Conservation (phyloP, 148 eudicot genomes). For the Diospyros kaki region DNA sequence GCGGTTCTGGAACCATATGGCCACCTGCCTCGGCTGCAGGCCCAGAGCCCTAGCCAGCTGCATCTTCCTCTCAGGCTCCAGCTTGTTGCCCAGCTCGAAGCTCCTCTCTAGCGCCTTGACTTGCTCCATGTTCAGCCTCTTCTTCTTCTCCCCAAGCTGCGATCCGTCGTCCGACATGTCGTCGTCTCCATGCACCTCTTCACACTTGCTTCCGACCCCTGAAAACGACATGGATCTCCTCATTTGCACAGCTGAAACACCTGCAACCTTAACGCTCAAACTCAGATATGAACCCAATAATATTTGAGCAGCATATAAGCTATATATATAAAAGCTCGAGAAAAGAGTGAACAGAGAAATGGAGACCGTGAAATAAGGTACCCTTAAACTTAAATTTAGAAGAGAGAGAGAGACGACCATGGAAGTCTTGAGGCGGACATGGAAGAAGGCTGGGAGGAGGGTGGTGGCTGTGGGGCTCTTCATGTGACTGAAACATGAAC, state of each 20-base stretch:
- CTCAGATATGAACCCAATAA: neutral
- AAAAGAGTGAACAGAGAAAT: neutral
- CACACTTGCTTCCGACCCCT: constrained; percentile 26
- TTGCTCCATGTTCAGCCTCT: constrained; percentile 69
- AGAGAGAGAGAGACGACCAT: constrained; percentile 8
- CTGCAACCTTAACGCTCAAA: constrained; percentile 15
- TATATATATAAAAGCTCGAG: neutral
- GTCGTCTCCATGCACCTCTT: constrained; percentile 32
- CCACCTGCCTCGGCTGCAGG: constrained; percentile 70
- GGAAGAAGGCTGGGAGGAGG: neutral
- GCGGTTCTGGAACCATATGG: constrained; percentile 82
- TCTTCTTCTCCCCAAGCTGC: constrained; percentile 71
- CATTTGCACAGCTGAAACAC: constrained; percentile 36
- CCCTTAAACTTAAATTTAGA: no score
- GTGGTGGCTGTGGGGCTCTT: neutral
- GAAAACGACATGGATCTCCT: constrained; percentile 65
- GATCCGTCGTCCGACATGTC: constrained; percentile 55
- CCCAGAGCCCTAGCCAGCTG: constrained; percentile 69
- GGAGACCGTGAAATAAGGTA: no score
- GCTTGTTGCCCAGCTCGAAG: constrained; percentile 63
- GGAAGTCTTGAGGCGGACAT: constrained; percentile 3
- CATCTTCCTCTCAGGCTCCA: constrained; percentile 71
- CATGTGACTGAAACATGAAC: constrained; percentile 10
- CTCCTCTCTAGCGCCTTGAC: constrained; percentile 77
- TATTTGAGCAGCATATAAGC: neutral